Conservation (phyloP, 768 basidiomycete genomes). For the Mycena polygramma region DNA sequence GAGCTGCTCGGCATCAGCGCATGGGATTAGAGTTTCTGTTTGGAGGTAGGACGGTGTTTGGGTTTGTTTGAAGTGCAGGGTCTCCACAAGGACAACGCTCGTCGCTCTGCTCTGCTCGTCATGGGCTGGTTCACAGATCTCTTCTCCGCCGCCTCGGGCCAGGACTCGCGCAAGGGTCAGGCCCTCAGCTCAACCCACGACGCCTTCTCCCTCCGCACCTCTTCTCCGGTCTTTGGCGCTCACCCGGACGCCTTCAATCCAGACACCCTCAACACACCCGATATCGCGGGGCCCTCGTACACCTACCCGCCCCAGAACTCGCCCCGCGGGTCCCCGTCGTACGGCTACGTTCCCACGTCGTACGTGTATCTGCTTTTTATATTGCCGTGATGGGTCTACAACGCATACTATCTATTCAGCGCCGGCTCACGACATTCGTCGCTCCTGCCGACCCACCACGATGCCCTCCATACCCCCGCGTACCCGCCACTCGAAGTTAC, state of each 20-base stretch:
- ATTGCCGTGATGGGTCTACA: not conserved
- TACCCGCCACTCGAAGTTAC: slow-evolving; percentile 88
- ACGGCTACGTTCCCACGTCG: slow-evolving; percentile 73
- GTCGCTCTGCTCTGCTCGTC: slow-evolving; percentile 29
- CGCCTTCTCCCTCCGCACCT: slow-evolving; percentile 88
- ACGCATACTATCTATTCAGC: slow-evolving; percentile 28
- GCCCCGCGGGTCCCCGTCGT: slow-evolving; percentile 69
- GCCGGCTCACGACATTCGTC: slow-evolving; percentile 59
- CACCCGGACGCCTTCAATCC: slow-evolving; percentile 74
- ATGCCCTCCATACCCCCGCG: slow-evolving; percentile 58
- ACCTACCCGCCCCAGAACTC: slow-evolving; percentile 87
- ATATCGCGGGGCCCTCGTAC: slow-evolving; percentile 65
- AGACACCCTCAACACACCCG: slow-evolving; percentile 64
- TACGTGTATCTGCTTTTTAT: slow-evolving; percentile 46
- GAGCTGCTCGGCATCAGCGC: no score
- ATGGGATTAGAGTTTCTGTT: no score
- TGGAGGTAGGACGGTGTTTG: not conserved
- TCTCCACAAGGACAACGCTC: slow-evolving; percentile 10
- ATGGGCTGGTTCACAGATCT: slow-evolving; percentile 85
- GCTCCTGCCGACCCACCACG: slow-evolving; percentile 78
- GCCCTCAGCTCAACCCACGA: slow-evolving; percentile 86
- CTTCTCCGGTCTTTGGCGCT: slow-evolving; percentile 68
- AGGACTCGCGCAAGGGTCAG: slow-evolving; percentile 68
- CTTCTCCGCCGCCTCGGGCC: slow-evolving; percentile 66
- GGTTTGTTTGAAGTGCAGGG: not conserved